phyloP scores from a whole-genome alignment of 73 alveolate genomes.

The Symbiodinium natans region DNA sequence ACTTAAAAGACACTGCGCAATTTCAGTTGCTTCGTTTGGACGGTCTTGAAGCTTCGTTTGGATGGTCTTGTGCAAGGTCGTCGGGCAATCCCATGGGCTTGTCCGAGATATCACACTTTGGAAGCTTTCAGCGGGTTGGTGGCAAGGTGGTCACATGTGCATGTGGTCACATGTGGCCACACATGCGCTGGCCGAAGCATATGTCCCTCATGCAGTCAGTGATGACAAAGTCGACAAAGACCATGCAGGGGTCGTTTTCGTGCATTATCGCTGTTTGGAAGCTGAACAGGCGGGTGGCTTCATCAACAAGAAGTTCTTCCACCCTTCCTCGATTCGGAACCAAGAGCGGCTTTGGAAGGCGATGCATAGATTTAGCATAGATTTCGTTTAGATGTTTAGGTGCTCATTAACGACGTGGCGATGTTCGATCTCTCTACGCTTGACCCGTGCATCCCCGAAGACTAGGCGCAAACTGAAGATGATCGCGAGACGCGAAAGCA shows the following conservation, averaged over 20 bases:
- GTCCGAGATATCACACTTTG: slow-evolving; percentile 79
- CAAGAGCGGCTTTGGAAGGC: slow-evolving; percentile 91
- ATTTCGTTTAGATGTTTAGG: background rate
- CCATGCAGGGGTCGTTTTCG: too few species aligned
- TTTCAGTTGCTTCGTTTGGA: too few species aligned
- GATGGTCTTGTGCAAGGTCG: slow-evolving; percentile 4
- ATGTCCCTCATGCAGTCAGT: too few species aligned
- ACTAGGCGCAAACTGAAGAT: slow-evolving; percentile 75
- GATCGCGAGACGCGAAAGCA: slow-evolving; percentile 73
- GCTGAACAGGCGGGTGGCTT: slow-evolving; percentile 70
- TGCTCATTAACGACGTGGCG: too few species aligned
- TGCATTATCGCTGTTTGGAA: background rate
- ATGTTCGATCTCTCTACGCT: background rate
- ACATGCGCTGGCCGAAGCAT: too few species aligned
- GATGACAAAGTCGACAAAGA: too few species aligned
- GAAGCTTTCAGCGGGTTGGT: slow-evolving; percentile 81
- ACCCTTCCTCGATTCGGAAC: slow-evolving; percentile 73
- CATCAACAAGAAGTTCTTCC: slow-evolving; percentile 93
- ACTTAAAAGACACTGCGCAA: too few species aligned
- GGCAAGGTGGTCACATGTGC: slow-evolving; percentile 30
- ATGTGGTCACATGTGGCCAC: too few species aligned
- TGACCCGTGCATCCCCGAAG: background rate
- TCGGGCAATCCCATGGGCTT: slow-evolving; percentile 80
- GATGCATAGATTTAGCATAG: background rate
- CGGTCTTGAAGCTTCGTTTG: too few species aligned